Evolutionary conservation across 129 eudicot species (phyloP).

Genomic region (Saussurea involucrata): DNA sequence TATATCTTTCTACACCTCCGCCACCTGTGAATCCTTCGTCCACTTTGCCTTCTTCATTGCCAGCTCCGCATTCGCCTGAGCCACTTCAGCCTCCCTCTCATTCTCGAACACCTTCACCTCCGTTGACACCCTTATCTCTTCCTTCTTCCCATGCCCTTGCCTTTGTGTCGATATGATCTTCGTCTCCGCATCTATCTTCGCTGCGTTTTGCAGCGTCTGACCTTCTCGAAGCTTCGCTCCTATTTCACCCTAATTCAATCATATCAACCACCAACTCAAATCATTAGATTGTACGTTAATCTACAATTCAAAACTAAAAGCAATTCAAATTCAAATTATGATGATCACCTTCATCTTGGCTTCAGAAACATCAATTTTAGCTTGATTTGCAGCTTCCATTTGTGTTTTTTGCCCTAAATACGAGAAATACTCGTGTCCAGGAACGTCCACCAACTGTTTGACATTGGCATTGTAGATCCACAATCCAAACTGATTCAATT

Average conservation of each 20-base stretch:
- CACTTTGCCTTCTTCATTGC: constrained; percentile 37
- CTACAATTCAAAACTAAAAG: background rate
- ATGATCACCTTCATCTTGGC: constrained; percentile 37
- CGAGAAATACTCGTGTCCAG: constrained; percentile 58
- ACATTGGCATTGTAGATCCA: constrained; percentile 55
- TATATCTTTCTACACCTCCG: constrained; percentile 29
- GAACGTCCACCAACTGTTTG: constrained; percentile 55
- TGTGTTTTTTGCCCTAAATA: constrained; percentile 60
- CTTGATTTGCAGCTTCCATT: constrained; percentile 63
- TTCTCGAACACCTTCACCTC: constrained; percentile 40
- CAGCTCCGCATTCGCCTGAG: constrained; percentile 33
- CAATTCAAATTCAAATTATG: background rate
- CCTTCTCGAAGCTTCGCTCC: constrained; percentile 35
- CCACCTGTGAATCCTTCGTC: constrained; percentile 31
- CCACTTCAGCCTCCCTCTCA: constrained; percentile 32
- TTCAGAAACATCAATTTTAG: constrained; percentile 59
- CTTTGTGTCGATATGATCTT: constrained; percentile 34
- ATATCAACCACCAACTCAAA: background rate
- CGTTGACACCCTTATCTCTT: constrained; percentile 26
- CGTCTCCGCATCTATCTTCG: constrained; percentile 41
- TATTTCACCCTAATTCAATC: constrained; percentile 21
- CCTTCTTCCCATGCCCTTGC: constrained; percentile 32
- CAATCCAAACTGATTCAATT: constrained; percentile 52
- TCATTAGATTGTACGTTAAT: background rate
- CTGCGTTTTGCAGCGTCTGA: constrained; percentile 33